Conservation (phyloP, 2,329 filamentous ascomycete species). For the Fusarium sp. region DNA sequence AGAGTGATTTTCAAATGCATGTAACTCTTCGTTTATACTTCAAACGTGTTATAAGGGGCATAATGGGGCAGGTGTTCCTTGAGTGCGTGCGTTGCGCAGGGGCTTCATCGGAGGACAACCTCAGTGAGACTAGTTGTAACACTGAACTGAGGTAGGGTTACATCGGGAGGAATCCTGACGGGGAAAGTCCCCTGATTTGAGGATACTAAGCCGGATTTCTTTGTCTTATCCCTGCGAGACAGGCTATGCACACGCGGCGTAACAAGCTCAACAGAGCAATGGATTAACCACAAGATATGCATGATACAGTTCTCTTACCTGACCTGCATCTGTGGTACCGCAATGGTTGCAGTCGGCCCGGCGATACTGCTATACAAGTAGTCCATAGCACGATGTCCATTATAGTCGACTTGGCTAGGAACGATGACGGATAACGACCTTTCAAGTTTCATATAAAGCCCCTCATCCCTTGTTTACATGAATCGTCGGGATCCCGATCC, state of each 20-base stretch:
- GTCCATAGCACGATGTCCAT: neutral
- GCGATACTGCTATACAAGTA: neutral
- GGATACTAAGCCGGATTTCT: neutral
- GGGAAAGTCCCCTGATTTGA: conserved; percentile 1
- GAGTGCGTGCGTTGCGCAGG: neutral
- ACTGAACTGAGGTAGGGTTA: neutral
- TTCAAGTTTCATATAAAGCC: conserved; percentile 23
- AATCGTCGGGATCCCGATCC: conserved; percentile 11
- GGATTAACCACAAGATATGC: conserved; percentile 8
- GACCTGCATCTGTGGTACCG: neutral
- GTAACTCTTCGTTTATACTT: neutral
- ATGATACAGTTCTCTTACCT: conserved; percentile 1
- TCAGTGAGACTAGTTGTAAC: conserved; percentile 3
- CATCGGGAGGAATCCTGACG: neutral
- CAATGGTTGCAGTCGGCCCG: conserved; percentile 11
- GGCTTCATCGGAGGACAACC: neutral
- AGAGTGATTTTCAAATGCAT: neutral
- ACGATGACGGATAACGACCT: neutral
- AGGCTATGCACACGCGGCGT: neutral
- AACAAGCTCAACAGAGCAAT: conserved; percentile 4
- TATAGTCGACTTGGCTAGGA: neutral
- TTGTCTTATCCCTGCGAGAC: neutral
- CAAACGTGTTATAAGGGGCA: conserved; percentile 7
- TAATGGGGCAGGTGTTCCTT: conserved; percentile 4
- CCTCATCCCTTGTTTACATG: neutral